A percentile compares a stretch with the other conserved stretches of the same genome.
These are phyloP conservation scores for Aspergillus ustus DNA, from an alignment of 2,329 filamentous ascomycete species.

Conservation along the genomic window DNA sequence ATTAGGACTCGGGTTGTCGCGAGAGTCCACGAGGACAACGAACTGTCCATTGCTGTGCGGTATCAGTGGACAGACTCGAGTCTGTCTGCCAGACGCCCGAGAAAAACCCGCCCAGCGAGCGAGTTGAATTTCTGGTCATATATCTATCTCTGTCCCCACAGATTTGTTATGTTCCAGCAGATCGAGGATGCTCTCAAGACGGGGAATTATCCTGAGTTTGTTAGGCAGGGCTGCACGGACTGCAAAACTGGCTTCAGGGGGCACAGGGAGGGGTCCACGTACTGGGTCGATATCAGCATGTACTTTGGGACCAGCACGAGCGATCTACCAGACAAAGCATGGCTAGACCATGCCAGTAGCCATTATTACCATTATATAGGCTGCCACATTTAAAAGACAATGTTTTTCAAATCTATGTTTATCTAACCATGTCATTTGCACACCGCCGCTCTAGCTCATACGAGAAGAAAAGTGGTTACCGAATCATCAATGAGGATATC, in stretches of 20 bases:
- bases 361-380: neutral
- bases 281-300: neutral
- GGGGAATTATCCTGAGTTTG: neutral
- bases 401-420: neutral
- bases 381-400: neutral
- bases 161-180: neutral
- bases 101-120: neutral
- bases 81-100: neutral
- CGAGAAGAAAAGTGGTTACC: neutral
- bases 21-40: neutral
- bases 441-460: neutral
- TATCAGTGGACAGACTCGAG: neutral
- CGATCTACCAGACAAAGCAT: neutral
- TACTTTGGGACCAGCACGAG: neutral
- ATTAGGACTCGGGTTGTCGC: neutral
- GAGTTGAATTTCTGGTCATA: neutral
- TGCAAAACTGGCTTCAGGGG: neutral
- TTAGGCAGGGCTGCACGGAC: neutral
- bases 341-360: neutral
- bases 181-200: neutral
- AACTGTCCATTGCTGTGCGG: neutral
- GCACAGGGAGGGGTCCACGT: neutral
- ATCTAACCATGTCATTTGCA: neutral
- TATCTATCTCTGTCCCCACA: neutral
- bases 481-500: constrained; percentile 16